Conservation (phyloP, 2,329 filamentous ascomycete genomes). For the Ophiostoma sp. region DNA sequence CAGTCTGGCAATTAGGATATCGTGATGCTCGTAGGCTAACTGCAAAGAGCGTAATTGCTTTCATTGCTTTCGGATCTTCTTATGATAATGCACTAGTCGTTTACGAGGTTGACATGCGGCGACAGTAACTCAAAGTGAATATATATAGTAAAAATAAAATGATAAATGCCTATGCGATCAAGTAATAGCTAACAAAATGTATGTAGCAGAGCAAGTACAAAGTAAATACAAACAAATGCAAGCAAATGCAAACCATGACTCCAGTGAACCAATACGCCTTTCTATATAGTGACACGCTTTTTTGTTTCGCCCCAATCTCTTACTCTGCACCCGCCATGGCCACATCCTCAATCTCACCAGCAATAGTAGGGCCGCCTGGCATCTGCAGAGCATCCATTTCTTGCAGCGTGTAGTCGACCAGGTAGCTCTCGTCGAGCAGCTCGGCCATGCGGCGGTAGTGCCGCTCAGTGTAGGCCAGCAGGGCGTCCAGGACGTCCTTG, state of each 20-base stretch:
- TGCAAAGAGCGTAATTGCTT: no score
- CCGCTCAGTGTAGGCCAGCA: constrained; percentile 86
- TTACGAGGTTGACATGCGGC: no score
- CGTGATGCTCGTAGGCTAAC: no score
- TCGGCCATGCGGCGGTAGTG: constrained; percentile 91
- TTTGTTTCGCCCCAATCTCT: no score
- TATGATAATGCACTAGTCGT: no score
- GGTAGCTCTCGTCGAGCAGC: constrained; percentile 87
- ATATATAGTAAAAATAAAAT: not conserved
- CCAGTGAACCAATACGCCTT: constrained; percentile 11
- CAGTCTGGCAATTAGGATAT: no score
- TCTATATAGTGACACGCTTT: not conserved
- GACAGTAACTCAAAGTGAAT: not conserved
- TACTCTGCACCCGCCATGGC: constrained; percentile 31
- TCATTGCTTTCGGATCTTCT: no score
- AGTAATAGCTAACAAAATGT: no score
- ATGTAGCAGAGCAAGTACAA: no score
- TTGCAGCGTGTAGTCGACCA: constrained; percentile 87
- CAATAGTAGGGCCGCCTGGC: constrained; percentile 33
- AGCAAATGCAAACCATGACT: not conserved
- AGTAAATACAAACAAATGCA: not conserved
- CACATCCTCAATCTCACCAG: constrained; percentile 31
- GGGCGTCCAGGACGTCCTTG: constrained; percentile 81
- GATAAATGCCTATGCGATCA: not conserved
- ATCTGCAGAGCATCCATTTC: constrained; percentile 78